Evolutionary conservation across 352 stramenopile genomes (phyloP), one percentile per base, ranked within the genome.

Genomic region (Blastocystis sp.): DNA sequence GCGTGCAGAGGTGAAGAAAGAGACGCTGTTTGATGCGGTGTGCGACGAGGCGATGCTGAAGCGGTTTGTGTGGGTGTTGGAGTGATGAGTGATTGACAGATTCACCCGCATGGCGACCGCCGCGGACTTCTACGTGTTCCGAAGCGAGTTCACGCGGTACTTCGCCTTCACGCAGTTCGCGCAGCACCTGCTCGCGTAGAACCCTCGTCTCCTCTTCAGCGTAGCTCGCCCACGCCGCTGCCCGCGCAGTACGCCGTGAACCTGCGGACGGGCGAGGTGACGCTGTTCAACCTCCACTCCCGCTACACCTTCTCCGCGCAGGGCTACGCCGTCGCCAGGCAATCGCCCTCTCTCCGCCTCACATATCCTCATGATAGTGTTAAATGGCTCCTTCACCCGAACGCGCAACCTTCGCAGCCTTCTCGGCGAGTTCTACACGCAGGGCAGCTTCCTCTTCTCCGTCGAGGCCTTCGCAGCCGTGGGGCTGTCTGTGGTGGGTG

Each of bases 111-210:
- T 81, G 19, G 21, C 43, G 28, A 43, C 40, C 17, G 14, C 62
- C 19, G 23, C 40, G 11, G 71, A 81, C 38, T 81, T 34, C 21
- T 81, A 64, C 19, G 40, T 43, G 56, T 81, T 81, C 56, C 71
- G 71, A 3, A 61, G 71, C 34, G 71, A 81, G 38, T 81, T 81
- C 59, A 48, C 71, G 48, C 14, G 34, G 52, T 53, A 81, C 11
- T 81, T 66, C 41, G 71, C 43, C 28, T 81, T 66, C 56, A 38
- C 52, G n/a, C 71, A 81, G 59, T 81, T 81, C 56, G 43, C 66
- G 14, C 71, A 81, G 23, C n/a, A 81, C 19, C 59, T 81, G 11
- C 45, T 81, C 41, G 71, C 48, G 71, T 81, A 23, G 7, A 4
- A 23, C 5, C 4, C 40, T 28, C 19, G 34, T 23, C 62, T 45